phyloP scores from a whole-genome alignment of 768 basidiomycete species.

The Tricholoma sp. region DNA sequence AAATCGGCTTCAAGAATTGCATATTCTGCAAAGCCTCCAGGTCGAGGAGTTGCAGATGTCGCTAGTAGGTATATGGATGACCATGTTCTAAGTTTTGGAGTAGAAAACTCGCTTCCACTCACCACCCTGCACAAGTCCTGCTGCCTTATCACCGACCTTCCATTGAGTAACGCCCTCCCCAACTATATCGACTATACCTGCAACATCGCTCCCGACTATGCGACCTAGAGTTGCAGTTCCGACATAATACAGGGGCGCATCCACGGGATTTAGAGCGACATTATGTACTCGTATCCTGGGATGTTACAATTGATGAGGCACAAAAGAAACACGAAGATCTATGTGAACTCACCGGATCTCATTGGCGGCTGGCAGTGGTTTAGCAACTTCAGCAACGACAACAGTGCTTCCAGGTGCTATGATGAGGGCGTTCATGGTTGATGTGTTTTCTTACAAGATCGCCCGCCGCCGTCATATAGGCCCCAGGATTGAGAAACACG shows the following conservation, averaged over 20 bases:
- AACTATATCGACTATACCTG: conserved; percentile 26
- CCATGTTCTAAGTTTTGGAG: not conserved
- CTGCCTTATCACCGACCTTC: conserved; percentile 27
- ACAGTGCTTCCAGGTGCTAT: conserved; percentile 23
- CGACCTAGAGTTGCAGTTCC: not conserved
- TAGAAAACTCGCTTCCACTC: too few relatives aligned
- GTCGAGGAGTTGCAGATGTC: conserved; percentile 24
- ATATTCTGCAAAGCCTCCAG: conserved; percentile 32
- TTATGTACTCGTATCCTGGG: not conserved
- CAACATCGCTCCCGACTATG: conserved; percentile 1
- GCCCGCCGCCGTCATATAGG: not conserved
- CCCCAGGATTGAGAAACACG: not conserved
- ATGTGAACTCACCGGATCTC: conserved; percentile 23
- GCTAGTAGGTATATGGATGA: too few relatives aligned
- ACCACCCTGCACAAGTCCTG: conserved; percentile 16
- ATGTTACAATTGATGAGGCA: not conserved
- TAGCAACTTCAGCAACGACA: conserved; percentile 18
- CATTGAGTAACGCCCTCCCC: conserved; percentile 24
- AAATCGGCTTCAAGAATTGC: conserved; percentile 28
- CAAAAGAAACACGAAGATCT: not conserved
- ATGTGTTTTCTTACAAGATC: not conserved
- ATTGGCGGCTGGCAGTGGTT: conserved; percentile 21
- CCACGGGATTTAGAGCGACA: not conserved
- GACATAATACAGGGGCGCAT: not conserved
- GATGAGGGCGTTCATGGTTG: conserved; percentile 25